Evolutionary conservation across 2,329 filamentous ascomycete genomes (phyloP), one percentile per base, ranked within the genome.

Genomic region (Fusarium sp.): DNA sequence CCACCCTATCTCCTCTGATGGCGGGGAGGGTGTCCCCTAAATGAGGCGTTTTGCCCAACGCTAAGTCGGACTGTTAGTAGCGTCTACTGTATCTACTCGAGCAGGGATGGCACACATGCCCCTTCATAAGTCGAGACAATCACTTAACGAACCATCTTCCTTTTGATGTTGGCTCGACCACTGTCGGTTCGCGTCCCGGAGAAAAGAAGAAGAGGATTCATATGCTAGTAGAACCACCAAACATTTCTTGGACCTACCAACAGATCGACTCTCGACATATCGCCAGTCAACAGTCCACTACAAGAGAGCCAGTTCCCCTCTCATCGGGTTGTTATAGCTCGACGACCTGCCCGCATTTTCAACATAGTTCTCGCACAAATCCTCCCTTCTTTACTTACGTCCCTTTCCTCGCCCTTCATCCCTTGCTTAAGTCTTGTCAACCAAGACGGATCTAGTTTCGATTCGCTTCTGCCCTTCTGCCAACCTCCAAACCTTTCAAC

Each of bases 101-200:
- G 65, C 68, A 75, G 70, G 75, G 73, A 68, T 74, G 71, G 73
- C 74, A 79, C 77, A 77, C 76, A 76, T 75, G 73, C 68, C 75
- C 73, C 67, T 70, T 71, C 58, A 64, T 61, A 70, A 48, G 60
- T 73, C 71, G 57, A 78, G 73, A 78, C 75, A 78, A 75, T 78
- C 73, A 70, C 66, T 75, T 73, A 68, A 59, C 51, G 59, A 40
- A 68, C 45, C 71, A 64, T 70, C 62, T 67, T 72, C 63, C 66
- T 72, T 63, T 63, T 70, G 68, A 70, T 65, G 62, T 49, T 60
- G 50, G 55, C 47, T 62, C 68, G 24, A 71, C 74, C 70, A 73
- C 61, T 67, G 66, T 69, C 70, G 67, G 75, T 70, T 73, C 71
- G 77, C 75, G 73, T 74, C 75, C 75, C 70, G 62, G 48, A 54